Percentiles rank a stretch among this genome's conserved stretches.
phyloP scores from a whole-genome alignment of 2,329 filamentous ascomycete genomes.

The Pyrenophora teres region DNA sequence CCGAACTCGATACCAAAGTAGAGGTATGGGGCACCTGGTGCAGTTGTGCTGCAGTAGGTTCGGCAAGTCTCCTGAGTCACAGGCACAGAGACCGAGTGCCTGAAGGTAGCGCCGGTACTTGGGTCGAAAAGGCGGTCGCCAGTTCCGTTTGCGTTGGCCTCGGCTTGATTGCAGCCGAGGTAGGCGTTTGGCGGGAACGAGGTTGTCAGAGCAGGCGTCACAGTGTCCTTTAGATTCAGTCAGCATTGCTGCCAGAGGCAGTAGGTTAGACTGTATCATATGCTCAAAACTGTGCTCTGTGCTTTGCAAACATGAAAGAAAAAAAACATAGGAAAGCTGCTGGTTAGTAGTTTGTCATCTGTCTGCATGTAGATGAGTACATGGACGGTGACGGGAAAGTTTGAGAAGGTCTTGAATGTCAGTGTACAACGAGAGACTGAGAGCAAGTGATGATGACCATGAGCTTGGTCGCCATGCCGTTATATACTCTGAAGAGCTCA shows the following conservation, averaged over 20 bases:
- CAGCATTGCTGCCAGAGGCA: conserved; percentile 17
- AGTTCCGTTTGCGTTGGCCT: neutral
- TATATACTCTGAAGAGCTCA: no score
- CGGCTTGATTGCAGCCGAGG: neutral
- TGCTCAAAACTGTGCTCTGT: conserved; percentile 18
- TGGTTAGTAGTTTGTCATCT: neutral
- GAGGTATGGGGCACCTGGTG: neutral
- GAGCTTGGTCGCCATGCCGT: no score
- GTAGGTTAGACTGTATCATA: conserved; percentile 15
- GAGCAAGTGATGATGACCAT: no score
- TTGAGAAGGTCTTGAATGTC: no score
- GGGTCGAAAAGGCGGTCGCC: neutral
- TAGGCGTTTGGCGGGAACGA: neutral
- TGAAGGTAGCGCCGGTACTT: neutral
- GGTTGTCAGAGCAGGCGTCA: neutral
- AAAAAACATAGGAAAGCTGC: conserved; percentile 5
- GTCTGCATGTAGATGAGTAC: no score
- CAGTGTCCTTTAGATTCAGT: conserved; percentile 5
- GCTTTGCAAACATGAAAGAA: neutral
- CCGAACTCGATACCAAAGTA: neutral
- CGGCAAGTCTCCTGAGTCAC: neutral
- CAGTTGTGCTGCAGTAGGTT: neutral
- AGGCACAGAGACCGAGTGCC: neutral
- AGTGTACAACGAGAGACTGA: no score
- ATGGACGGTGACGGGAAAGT: no score